Percentiles rank a stretch among this genome's conserved stretches.
These are phyloP conservation scores for Leishmania arabica DNA, from an alignment of 208 protist species.

Conservation along the genomic window DNA sequence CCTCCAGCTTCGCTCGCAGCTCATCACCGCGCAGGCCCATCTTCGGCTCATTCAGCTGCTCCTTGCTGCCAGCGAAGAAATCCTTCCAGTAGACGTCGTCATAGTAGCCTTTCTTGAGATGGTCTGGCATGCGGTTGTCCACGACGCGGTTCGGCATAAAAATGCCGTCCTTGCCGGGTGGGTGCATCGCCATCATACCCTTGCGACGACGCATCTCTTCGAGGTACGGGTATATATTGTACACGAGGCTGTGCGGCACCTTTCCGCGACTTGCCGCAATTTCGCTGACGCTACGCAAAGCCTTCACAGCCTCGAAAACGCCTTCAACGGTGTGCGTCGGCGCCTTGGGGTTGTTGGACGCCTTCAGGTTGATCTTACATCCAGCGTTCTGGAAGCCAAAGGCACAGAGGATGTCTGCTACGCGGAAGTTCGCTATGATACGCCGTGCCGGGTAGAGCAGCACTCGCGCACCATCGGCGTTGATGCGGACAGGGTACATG, in stretches of 20 bases:
- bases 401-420: slow-evolving; percentile 93
- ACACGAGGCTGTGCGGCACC: slow-evolving; percentile 91
- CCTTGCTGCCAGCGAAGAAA: slow-evolving; percentile 91
- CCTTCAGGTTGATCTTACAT: slow-evolving; percentile 82
- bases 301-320: slow-evolving; percentile 92
- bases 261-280: slow-evolving; percentile 92
- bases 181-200: slow-evolving; percentile 95
- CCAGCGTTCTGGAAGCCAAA: slow-evolving; percentile 94
- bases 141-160: slow-evolving; percentile 92
- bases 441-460: slow-evolving; percentile 88
- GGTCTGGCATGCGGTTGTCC: slow-evolving; percentile 92
- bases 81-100: slow-evolving; percentile 94
- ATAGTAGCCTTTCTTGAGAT: slow-evolving; percentile 94
- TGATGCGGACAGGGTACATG: slow-evolving; percentile 92
- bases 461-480: slow-evolving; percentile 89
- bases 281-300: slow-evolving; percentile 89
- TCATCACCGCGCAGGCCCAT: slow-evolving; percentile 92
- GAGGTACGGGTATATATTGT: slow-evolving; percentile 94
- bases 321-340: slow-evolving; percentile 91
- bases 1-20: slow-evolving; percentile 73
- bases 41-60: slow-evolving; percentile 88
- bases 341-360: slow-evolving; percentile 85
- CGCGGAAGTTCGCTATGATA: slow-evolving; percentile 92
- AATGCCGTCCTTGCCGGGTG: slow-evolving; percentile 89
- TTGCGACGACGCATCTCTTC: slow-evolving; percentile 91